Base-by-base conservation (phyloP, 1,284 basidiomycete genomes). In the Ceratobasidium sp. region DNA sequence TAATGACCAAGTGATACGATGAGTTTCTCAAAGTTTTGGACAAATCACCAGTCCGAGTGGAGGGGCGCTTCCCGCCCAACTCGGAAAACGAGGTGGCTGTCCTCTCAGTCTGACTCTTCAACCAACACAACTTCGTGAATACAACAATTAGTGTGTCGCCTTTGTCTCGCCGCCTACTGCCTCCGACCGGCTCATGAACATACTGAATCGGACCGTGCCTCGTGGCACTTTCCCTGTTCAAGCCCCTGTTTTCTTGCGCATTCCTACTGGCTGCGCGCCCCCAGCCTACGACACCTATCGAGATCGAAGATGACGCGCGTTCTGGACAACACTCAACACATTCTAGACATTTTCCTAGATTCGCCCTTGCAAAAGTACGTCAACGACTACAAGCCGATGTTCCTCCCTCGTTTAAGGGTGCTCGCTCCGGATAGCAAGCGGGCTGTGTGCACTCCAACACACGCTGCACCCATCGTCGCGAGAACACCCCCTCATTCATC, bases 21-120 rank as follows among this genome's bases (percentile, higher is more conserved):
- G 16, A 50, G 55, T 48, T 70, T 70, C 55, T 48, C 58, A 70
- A 70, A 70, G 67, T 70, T 70, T 70, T 70, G 53, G 67, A 32
- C 58, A 39, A 69, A 69, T 69, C 65, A 69, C 65, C 45, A 57
- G 61, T 65, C n/a, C 46, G 34, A 53, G 53, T 45, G 53, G 34
- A 36, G 43, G 32, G 26, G 61, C 36, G 61, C 45, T 62, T 62
- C 50, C 28, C 28, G 34, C 32, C 64, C 48, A 50, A 45, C 34
- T 30, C n/a, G 21, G 39, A 21, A n/a, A n/a, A 28, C 60, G 41
- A 46, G 48, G 64, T 67, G 64, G 64, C 64, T 67, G 64, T 67
- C 46, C 41, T 26, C 18, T 30, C 36, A 48, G 26, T 41, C 18
- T n/a, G n/a, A n/a, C n/a, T n/a, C n/a, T n/a, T n/a, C n/a, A n/a